Evolutionary conservation across 2,329 filamentous ascomycete genomes (phyloP), one percentile per base, ranked within the genome.

Genomic region (Alternaria tenuissima): DNA sequence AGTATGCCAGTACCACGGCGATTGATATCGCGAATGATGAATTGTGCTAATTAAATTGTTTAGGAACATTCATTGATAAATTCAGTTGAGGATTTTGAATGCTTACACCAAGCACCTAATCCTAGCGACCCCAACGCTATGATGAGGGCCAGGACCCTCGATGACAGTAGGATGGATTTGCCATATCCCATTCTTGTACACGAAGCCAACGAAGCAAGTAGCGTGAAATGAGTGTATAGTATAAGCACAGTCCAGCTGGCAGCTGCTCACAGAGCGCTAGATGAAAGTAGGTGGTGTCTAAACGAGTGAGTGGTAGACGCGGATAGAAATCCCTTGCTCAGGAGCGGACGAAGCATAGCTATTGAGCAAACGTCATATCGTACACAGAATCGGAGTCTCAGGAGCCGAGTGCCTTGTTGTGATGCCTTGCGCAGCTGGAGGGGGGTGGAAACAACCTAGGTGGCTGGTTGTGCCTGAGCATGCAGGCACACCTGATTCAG

Each of bases 241-340:
- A 32, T 43, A 61, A 56, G 62, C 62, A 53, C 68, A 71, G 67
- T 54, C 70, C 68, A 67, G 70, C 70, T 70, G 67, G 58, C 60
- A 70, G 70, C 68, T 56, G 66, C 68, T 72, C 64, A 22, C 66
- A 69, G 67, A 71, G 70, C 66, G 68, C 70, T 69, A 54, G 41
- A 61, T 64, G 34, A 41, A 57, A 67, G 62, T 41, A 47, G 53
- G 46, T 46, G 26, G 52, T 55, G 36, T 49, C 57, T 53, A 43
- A 61, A 60, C 39, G 55, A 65, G 55, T 59, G 53, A 43, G 44
- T 36, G 52, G 53, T 44, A 30, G 53, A 55, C 43, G 49, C 51
- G 22, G 62, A 46, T 55, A 49, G 59, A 64, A 64, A 43, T 16
- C 30, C 26, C 49, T 42, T 47, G 32, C 30, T 24, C 24, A 22